Evolutionary conservation across 2,329 filamentous ascomycete species (phyloP).

Genomic region (Teratosphaeria zuluensis): DNA sequence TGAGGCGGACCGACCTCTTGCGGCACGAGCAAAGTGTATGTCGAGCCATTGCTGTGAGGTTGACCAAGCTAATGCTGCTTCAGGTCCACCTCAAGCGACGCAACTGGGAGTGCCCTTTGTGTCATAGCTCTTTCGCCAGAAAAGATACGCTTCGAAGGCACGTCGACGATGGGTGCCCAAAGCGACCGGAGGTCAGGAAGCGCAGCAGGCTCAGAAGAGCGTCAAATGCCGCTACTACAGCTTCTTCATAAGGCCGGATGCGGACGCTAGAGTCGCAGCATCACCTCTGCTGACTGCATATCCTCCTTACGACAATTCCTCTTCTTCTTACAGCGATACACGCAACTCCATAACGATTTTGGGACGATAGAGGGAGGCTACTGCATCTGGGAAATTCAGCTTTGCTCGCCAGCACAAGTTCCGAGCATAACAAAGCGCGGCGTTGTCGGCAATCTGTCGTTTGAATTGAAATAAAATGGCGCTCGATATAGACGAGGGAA

Average conservation of each 20-base stretch:
- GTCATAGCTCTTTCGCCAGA: conserved; percentile 61
- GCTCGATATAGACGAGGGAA: not conserved
- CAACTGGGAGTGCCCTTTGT: conserved; percentile 61
- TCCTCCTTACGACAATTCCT: not conserved
- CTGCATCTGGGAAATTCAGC: not conserved
- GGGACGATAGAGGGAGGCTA: not conserved
- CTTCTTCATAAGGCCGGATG: not conserved
- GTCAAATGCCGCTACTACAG: not conserved
- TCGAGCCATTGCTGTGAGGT: conserved; percentile 35
- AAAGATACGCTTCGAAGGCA: conserved; percentile 81
- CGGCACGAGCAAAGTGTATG: conserved; percentile 45
- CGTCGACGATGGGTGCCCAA: conserved; percentile 66
- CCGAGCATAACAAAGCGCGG: not conserved
- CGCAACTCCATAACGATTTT: not conserved
- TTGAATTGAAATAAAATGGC: not conserved
- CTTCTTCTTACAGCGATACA: not conserved
- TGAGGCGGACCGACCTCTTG: conserved; percentile 68
- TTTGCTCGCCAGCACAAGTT: not conserved
- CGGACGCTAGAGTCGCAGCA: not conserved
- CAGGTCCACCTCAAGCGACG: conserved; percentile 65
- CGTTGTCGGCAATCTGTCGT: not conserved
- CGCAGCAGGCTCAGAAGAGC: conserved; percentile 3
- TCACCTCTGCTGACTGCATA: not conserved
- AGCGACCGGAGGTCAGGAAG: conserved; percentile 34
- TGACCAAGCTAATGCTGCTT: not conserved